Evolutionary conservation across 495 filamentous ascomycete genomes (phyloP), one percentile per base, ranked within the genome.

Genomic region (Penicillium odoratum): DNA sequence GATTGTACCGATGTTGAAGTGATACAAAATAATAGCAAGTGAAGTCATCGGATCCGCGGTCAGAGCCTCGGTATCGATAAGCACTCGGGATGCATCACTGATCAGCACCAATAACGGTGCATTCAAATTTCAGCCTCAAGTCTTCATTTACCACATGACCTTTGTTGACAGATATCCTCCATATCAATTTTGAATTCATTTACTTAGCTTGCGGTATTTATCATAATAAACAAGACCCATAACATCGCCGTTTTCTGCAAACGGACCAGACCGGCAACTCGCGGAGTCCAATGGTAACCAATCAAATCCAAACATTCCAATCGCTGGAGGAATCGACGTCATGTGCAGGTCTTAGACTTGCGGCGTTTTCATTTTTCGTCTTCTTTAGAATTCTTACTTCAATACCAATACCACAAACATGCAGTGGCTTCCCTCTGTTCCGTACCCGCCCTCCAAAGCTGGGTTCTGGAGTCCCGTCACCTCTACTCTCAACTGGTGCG

Each of bases 401-500:
- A 52, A 38, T 46, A n/a, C 38, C 38, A 1, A n/a, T 26, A 52
- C 26, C 28, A 52, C 46, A 52, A 69, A 21, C 47, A 77, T 77
- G 74, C 48, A 52, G 53, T 73, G 72, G 72, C 48, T 87, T 15
- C 85, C 83, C 31, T 80, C 75, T 30, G 81, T 93, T 59, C 83
- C 87, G 25, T 97, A 96, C 70, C 85, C 88, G 46, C 78, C 84
- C 8, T 65, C 78, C 28, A 74, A 71, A 56, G 78, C 83, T 51
- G 92, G 92, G 30, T 90, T 85, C 69, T 97, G 92, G 92, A 83
- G 80, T 11, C 87, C 91, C 36, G 88, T 94, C 43, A 96, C 91
- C 0, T 93, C 91, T 18, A 97, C 92, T 0, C 66, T 97, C 56
- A 94, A 96, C 63, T 97, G 91, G 87, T 96, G 92, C 68, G 92